A percentile compares a stretch with the other conserved stretches of the same genome.
Conservation (phyloP, 2,329 filamentous ascomycete genomes). For the Colletotrichum limetticola region DNA sequence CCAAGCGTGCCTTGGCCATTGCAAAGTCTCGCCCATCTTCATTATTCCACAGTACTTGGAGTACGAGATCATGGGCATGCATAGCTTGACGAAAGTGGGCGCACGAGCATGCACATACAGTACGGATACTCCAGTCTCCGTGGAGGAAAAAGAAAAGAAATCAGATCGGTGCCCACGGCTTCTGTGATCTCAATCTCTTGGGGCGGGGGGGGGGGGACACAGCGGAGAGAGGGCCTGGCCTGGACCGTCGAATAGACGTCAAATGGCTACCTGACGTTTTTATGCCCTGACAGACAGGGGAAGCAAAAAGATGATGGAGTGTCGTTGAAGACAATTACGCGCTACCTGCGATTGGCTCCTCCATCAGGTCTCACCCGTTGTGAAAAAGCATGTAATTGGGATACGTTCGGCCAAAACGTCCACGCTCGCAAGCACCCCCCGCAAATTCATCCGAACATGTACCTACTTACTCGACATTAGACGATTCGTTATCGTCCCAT, state of each 20-base stretch:
- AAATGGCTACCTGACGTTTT: neutral
- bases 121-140: too few relatives aligned
- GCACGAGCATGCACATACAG: neutral
- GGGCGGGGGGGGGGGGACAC: neutral
- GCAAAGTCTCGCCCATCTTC: neutral
- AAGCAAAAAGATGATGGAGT: neutral
- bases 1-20: neutral
- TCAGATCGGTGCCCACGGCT: neutral
- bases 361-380: slow-evolving; percentile 12
- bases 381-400: neutral
- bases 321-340: neutral
- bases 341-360: neutral
- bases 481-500: neutral
- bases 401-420: neutral
- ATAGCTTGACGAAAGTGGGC: neutral
- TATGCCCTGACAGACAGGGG: neutral
- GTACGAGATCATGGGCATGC: too few relatives aligned
- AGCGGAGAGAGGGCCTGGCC: neutral
- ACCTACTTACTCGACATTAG: neutral
- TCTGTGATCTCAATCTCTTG: neutral
- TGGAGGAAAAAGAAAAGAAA: neutral
- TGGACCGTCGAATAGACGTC: neutral
- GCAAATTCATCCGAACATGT: neutral
- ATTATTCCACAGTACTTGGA: too few relatives aligned
- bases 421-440: neutral